Conservation (phyloP, 2,329 filamentous ascomycete genomes). For the Neofusicoccum cordaticola region DNA sequence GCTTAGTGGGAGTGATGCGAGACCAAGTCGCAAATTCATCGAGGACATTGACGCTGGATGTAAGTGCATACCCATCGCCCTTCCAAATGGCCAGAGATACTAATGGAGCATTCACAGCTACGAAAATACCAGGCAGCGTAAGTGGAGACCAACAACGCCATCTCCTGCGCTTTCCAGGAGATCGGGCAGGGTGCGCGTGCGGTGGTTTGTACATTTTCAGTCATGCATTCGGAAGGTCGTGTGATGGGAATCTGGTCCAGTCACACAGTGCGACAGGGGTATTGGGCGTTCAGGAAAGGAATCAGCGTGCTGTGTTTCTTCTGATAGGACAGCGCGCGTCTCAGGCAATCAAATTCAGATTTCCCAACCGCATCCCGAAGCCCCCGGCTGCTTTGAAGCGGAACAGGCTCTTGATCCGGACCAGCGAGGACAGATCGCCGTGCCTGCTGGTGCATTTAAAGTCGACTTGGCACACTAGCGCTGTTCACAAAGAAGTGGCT, state of each 20-base stretch:
- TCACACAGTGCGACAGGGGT: background rate
- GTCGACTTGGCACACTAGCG: background rate
- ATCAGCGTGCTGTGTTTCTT: background rate
- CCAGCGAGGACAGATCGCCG: background rate
- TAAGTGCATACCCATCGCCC: conserved; percentile 53
- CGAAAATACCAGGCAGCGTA: conserved; percentile 28
- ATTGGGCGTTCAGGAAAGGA: conserved; percentile 1
- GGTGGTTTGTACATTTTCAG: background rate
- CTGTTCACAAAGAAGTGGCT: background rate
- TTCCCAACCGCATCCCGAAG: background rate
- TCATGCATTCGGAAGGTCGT: background rate
- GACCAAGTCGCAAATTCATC: conserved; percentile 93
- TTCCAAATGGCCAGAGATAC: background rate
- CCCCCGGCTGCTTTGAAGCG: background rate
- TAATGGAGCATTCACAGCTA: conserved; percentile 22
- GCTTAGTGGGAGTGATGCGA: conserved; percentile 89
- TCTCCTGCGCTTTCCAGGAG: conserved; percentile 2
- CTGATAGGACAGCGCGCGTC: background rate
- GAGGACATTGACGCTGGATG: conserved; percentile 88
- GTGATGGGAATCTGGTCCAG: background rate
- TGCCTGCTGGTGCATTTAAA: background rate
- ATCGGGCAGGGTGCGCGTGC: background rate
- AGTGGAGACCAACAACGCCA: background rate
- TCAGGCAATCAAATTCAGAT: background rate
- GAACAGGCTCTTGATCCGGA: background rate